Evolutionary conservation across 306 rosid species (phyloP), one percentile per base, ranked within the genome.

Genomic region (Senna tora): DNA sequence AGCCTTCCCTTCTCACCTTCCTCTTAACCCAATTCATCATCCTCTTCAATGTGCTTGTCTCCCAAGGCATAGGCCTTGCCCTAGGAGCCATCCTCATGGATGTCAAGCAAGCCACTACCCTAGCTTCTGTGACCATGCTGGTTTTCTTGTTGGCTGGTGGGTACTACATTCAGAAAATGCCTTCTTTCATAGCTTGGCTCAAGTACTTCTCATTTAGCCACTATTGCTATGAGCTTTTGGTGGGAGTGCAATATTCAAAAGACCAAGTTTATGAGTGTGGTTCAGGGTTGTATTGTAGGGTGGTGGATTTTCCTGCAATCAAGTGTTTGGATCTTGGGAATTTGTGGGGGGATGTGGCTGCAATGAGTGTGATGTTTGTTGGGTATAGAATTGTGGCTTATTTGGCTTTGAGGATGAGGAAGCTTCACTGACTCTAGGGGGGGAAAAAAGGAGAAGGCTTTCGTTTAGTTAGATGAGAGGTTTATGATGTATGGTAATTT

Each of bases 51-150:
- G 91, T 90, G 63, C 49, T 90, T 1, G 93, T 88, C 58, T 82
- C 93, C 17, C 96, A 90, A 83, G 93, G 96, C 50, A 77, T 86
- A 32, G 96, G 93, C 45, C 88, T 90, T 8, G 96, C 92, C 56
- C 85, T 90, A n/a, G 96, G 96, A 7, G 96, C 96, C 5, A 80
- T 87, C 38, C 81, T 90, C 46, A 87, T 90, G 92, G 83, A 90
- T 61, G 86, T 82, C 14, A 90, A 90, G 34, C 87, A 85, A 49
- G 88, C 88, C 30, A 85, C 96, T 36, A 87, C 91, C 22, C 69
- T 90, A 33, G 84, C 91, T 42, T 84, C 91, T 10, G 93, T 87
- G 49, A 80, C 84, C 10, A 90, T 84, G 96, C 73, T 87, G 25
- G 88, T 83, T 21, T 90, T 90, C 75, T 74, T 90, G 52, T 68